Conservation (phyloP, 2,329 filamentous ascomycete species). For the Aureobasidium pullulans region DNA sequence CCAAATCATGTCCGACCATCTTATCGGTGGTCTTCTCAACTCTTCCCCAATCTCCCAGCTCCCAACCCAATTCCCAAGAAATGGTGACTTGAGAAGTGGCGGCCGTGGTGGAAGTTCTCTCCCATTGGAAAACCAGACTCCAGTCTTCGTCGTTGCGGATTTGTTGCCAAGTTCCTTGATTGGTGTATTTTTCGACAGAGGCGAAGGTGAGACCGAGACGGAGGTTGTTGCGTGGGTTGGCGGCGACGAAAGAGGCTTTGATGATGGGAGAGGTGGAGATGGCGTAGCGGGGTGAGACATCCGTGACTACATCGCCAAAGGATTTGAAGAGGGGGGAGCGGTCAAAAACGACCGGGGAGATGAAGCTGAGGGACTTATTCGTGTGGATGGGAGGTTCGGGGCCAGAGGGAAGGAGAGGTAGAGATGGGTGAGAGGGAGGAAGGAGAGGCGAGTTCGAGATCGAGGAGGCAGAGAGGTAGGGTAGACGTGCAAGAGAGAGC, state of each 20-base stretch:
- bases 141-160: conserved; percentile 73
- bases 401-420: conserved; percentile 37
- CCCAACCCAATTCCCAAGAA: conserved; percentile 66
- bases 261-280: conserved; percentile 57
- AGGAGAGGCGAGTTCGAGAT: conserved; percentile 25
- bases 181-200: conserved; percentile 58
- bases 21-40: not conserved
- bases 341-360: conserved; percentile 71
- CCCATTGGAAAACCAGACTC: conserved; percentile 76
- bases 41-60: conserved; percentile 30
- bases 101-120: conserved; percentile 58
- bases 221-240: conserved; percentile 85
- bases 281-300: conserved; percentile 43
- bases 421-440: conserved; percentile 26
- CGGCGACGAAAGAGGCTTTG: conserved; percentile 67
- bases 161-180: conserved; percentile 50
- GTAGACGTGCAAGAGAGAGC: conserved; percentile 65
- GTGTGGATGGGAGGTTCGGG: conserved; percentile 71
- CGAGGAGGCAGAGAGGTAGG: conserved; percentile 50
- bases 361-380: conserved; percentile 68
- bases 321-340: conserved; percentile 54
- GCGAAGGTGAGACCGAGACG: conserved; percentile 70
- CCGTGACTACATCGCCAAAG: conserved; percentile 61
- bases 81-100: conserved; percentile 73
- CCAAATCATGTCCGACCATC: conserved; percentile 21